Percentiles rank a stretch among this genome's conserved stretches.
phyloP scores from a whole-genome alignment of 257 asterid species.

The Solanum pennellii region DNA sequence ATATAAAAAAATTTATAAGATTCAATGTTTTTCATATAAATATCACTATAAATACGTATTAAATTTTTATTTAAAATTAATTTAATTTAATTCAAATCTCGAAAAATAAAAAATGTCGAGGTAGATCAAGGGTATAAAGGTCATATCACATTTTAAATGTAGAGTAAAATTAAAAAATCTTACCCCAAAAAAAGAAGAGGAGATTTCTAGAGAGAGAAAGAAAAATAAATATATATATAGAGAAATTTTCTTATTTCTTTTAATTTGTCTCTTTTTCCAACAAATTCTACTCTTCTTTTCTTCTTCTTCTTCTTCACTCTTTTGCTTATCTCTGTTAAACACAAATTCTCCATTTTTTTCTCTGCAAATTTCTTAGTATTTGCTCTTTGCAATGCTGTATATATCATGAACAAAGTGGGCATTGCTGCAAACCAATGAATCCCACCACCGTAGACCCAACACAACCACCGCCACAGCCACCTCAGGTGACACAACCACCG shows the following conservation, averaged over 20 bases:
- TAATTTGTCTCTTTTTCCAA: constrained; percentile 1
- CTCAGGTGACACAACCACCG: constrained; percentile 47
- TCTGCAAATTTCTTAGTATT: neutral
- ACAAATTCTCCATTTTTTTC: neutral
- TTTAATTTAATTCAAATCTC: too few relatives aligned
- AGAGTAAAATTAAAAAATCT: too few relatives aligned
- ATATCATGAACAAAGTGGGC: constrained; percentile 22
- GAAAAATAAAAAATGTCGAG: too few relatives aligned
- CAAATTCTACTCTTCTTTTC: neutral
- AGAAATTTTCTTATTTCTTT: neutral
- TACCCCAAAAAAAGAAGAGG: neutral
- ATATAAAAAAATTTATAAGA: too few relatives aligned
- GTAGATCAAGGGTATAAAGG: neutral
- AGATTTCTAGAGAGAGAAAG: neutral
- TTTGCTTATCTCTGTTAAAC: neutral
- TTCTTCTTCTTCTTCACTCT: neutral
- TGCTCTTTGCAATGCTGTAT: neutral
- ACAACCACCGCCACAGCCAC: constrained; percentile 44
- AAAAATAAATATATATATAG: neutral
- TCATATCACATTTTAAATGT: neutral
- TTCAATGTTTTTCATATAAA: too few relatives aligned
- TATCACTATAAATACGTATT: neutral
- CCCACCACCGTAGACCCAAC: constrained; percentile 48
- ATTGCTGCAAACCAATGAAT: constrained; percentile 34
- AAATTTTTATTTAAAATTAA: too few relatives aligned